A percentile compares a stretch with the other conserved stretches of the same genome.
These are phyloP conservation scores for Ceratobasidium sp. DNA, from an alignment of 1,284 basidiomycete species.

Conservation along the genomic window DNA sequence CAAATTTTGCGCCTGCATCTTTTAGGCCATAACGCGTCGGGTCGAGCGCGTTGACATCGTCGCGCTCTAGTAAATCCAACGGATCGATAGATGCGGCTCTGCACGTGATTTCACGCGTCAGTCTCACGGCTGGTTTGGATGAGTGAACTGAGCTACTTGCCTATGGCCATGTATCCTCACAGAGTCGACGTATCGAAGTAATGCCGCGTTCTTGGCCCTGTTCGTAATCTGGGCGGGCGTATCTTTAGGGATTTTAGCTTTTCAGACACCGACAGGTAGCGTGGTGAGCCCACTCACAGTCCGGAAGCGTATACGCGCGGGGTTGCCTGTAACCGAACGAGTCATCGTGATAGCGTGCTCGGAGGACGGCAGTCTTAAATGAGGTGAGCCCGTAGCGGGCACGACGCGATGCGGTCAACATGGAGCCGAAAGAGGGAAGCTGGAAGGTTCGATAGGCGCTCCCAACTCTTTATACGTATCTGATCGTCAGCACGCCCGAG, in stretches of 20 bases:
- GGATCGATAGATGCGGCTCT: constrained; percentile 86
- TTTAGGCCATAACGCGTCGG: constrained; percentile 77
- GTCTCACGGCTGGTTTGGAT: background rate
- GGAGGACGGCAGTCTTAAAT: constrained; percentile 15
- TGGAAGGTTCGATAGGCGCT: background rate
- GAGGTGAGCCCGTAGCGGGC: constrained; percentile 19
- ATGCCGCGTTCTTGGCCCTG: constrained; percentile 73
- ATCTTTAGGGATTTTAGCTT: constrained; percentile 56
- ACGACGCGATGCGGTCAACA: constrained; percentile 27
- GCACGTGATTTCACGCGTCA: constrained; percentile 59
- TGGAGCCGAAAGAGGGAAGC: constrained; percentile 3
- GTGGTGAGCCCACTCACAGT: constrained; percentile 63
- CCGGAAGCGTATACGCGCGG: constrained; percentile 69
- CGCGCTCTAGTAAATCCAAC: constrained; percentile 81
- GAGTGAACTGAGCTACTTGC: background rate
- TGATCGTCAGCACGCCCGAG: background rate
- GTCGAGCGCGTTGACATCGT: constrained; percentile 82
- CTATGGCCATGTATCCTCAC: constrained; percentile 61
- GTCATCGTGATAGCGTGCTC: constrained; percentile 72
- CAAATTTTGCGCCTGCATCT: constrained; percentile 62
- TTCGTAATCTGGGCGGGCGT: constrained; percentile 77
- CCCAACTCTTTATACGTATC: background rate
- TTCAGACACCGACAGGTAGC: constrained; percentile 6
- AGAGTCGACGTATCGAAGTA: constrained; percentile 87
- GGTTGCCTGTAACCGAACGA: constrained; percentile 81